Base-by-base conservation (phyloP, 257 asterid genomes). In the Ocimum tenuiflorum region DNA sequence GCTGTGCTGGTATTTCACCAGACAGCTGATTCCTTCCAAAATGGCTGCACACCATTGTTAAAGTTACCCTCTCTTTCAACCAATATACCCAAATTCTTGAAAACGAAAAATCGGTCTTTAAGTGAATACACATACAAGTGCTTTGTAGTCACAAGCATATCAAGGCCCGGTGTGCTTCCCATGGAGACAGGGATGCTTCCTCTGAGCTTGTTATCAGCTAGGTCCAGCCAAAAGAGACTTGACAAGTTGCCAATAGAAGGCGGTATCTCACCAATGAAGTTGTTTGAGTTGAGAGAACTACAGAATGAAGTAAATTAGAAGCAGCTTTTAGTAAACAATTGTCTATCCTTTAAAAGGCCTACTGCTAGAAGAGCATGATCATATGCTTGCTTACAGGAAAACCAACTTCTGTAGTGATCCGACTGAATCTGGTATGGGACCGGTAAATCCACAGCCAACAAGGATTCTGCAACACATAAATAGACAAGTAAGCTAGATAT, bases 121-220 rank as follows among this genome's bases (percentile, higher is more conserved):
- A 18, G 8, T 31, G 50, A 67, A 29, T 14, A 48, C 43, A 48
- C 86, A 24, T 86, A 94, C 99, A 94, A 94, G 84, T 94, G 99
- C 35, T 74, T 79, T 4, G 97, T 27, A 6, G 59, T 17, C 63
- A 79, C 43, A 62, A 94, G 97, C 99, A 75, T 79, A 78, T 94
- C 99, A 72, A 94, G 97, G 18, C 99, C 99, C 43, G 94, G 92
- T 12, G 71, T 27, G 69, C 58, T 79, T 63, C 86, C 86, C 49
- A 7, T 60, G 29, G 99, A 94, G 75, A 94, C 85, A 0, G 99
- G 99, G 81, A 94, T 76, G 22, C 70, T 68, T 39, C 99, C 99
- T 9, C 64, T 77, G 58, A 94, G 87, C 78, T 8, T 71, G 79
- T 94, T 94, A 69, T 90, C 96, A 22, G 97, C 97, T 63, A 94